Evolutionary conservation across 2,329 filamentous ascomycete genomes (phyloP).

Genomic region (Cordyceps tenuipes): DNA sequence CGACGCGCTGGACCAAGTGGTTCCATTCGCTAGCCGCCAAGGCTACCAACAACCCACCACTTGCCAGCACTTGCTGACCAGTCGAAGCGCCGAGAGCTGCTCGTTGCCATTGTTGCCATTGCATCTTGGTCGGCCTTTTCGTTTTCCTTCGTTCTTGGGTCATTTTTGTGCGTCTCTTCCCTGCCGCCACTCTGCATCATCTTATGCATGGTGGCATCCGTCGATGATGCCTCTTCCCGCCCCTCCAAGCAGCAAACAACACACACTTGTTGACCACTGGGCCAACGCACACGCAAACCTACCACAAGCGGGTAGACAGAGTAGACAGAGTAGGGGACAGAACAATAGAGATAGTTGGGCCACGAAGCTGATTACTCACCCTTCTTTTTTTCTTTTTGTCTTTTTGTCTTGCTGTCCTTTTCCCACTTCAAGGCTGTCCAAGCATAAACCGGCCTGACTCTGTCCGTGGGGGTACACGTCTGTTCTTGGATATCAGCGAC

Average conservation of each 20-base stretch:
- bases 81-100: slow-evolving; percentile 4
- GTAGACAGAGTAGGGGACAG: not conserved
- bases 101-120: not conserved
- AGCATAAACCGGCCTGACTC: not conserved
- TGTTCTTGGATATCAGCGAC: not conserved
- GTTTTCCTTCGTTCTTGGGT: not conserved
- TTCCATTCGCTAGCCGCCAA: not conserved
- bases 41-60: not conserved
- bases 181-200: not conserved
- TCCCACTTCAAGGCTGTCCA: not conserved
- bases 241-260: not conserved
- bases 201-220: not conserved
- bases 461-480: not conserved
- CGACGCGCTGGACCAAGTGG: not conserved
- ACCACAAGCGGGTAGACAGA: not conserved
- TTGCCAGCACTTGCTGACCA: not conserved
- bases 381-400: not conserved
- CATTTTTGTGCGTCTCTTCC: not conserved
- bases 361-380: not conserved
- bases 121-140: not conserved
- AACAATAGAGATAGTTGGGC: not conserved
- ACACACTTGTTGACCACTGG: not conserved
- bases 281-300: not conserved
- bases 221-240: not conserved
- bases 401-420: not conserved